phyloP scores from a whole-genome alignment of 495 filamentous ascomycete genomes.

The Haplographium delicatum region DNA sequence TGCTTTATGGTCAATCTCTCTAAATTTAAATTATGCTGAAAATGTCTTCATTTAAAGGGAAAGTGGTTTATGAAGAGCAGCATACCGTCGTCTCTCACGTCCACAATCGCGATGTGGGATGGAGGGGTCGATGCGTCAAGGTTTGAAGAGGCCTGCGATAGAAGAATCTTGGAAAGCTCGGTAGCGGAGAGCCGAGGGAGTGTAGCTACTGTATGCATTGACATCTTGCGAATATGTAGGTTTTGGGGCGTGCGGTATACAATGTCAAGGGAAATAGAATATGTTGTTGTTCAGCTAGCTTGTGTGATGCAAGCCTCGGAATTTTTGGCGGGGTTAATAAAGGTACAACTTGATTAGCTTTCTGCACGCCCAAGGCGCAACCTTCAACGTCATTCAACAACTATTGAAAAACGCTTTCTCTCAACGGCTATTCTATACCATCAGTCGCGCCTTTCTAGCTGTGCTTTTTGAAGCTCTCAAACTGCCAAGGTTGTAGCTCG shows the following conservation, averaged over 20 bases:
- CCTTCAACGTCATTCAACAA: background rate
- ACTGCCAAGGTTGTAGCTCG: no score
- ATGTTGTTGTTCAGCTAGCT: background rate
- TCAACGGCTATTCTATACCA: background rate
- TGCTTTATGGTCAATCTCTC: no score
- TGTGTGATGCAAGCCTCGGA: background rate
- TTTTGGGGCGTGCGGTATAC: background rate
- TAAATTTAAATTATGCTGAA: no score
- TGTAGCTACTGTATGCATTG: slow-evolving; percentile 49
- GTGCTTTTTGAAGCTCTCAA: no score
- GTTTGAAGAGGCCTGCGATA: slow-evolving; percentile 28
- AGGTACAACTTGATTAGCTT: no score
- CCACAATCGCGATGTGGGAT: slow-evolving; percentile 63
- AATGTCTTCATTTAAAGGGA: no score
- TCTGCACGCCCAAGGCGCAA: background rate
- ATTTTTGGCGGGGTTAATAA: slow-evolving; percentile 2
- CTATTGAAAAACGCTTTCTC: no score
- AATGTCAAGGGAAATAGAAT: background rate
- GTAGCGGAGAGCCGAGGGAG: slow-evolving; percentile 61
- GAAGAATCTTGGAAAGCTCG: slow-evolving; percentile 51
- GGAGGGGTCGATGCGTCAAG: slow-evolving; percentile 27
- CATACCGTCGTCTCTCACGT: slow-evolving; percentile 80
- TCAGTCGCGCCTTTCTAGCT: no score
- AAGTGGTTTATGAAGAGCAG: background rate
- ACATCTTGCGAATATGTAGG: slow-evolving; percentile 38